Evolutionary conservation across 2,329 filamentous ascomycete species (phyloP), one percentile per base, ranked within the genome.

Genomic region (Fusarium haematococcum): DNA sequence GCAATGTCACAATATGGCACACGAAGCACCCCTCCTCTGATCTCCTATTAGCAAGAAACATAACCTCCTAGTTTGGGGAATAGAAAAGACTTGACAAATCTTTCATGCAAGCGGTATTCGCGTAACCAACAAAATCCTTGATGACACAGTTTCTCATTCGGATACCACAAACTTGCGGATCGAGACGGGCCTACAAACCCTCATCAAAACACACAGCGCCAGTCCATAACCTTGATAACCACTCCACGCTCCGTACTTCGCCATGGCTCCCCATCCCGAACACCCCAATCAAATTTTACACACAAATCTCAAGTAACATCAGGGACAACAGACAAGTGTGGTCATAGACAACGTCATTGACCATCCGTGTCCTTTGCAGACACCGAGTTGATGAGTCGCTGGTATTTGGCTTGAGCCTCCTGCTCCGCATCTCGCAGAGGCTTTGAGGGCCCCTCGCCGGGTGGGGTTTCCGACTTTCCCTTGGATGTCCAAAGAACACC

Each of bases 401-500:
- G 80, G 37, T 85, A 85, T 50, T 77, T 80, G 23, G 79, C 70
- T 68, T 84, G 80, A 23, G 75, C 77, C 67, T 83, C 80, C 33
- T 82, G 78, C 68, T 84, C 82, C 6, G 80, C 78, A 65, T 84
- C 81, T 61, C 78, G 79, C 18, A 60, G 63, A 13, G 79, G 75
- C 63, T 80, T 78, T 18, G 27, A 73, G 48, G 23, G 67, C 5
- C 67, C 67, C 20, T 75, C 73, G 5, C 63, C 63, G 5, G 76
- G 64, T 32, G 71, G 68, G 16, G 71, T 71, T 35, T 71, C 71
- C 62, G 75, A 69, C 45, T 75, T 79, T 35, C 68, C 63, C 50
- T 78, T 78, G 18, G 81, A 77, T 4, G 78, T 77, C 84, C 84
- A 85, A 23, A 85, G 78, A 33, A 85, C 84, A 2, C 78, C 76